Evolutionary conservation across 2,329 filamentous ascomycete genomes (phyloP).

Genomic region (Davidsoniella australis): DNA sequence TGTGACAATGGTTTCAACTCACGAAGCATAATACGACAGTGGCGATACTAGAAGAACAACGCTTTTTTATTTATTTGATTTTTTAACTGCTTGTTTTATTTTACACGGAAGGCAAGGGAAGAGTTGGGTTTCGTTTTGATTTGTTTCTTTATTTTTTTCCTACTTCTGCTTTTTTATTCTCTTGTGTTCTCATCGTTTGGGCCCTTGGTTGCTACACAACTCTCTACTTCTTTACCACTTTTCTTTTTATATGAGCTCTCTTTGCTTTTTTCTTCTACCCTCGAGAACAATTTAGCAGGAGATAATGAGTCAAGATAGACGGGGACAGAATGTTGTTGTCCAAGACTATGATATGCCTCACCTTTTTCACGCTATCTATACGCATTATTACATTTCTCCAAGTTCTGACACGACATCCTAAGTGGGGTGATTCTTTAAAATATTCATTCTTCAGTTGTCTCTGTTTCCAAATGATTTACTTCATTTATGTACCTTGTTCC

Average conservation of each 20-base stretch:
- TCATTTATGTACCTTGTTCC: too few species aligned
- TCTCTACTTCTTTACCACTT: constrained; percentile 8
- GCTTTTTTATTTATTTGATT: constrained; percentile 17
- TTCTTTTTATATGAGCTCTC: neutral
- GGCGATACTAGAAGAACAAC: neutral
- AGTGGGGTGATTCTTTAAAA: too few species aligned
- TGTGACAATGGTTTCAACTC: neutral
- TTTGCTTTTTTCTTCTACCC: too few species aligned
- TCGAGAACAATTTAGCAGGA: too few species aligned
- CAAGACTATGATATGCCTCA: too few species aligned
- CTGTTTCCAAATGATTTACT: too few species aligned
- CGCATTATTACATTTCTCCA: too few species aligned
- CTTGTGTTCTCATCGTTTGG: too few species aligned
- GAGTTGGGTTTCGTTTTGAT: constrained; percentile 16
- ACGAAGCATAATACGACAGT: constrained; percentile 1
- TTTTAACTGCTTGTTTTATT: constrained; percentile 6
- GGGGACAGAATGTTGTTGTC: neutral
- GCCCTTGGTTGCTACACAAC: neutral
- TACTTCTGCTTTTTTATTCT: constrained; percentile 7
- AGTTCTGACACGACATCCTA: too few species aligned
- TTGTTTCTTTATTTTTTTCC: constrained; percentile 10
- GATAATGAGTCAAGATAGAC: neutral
- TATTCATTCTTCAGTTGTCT: too few species aligned
- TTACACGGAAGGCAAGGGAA: constrained; percentile 5
- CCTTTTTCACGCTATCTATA: too few species aligned